A percentile compares a stretch with the other conserved stretches of the same genome.
These are phyloP conservation scores for Beta corolliflora DNA, from an alignment of 179 eudicot genomes.

Conservation along the genomic window DNA sequence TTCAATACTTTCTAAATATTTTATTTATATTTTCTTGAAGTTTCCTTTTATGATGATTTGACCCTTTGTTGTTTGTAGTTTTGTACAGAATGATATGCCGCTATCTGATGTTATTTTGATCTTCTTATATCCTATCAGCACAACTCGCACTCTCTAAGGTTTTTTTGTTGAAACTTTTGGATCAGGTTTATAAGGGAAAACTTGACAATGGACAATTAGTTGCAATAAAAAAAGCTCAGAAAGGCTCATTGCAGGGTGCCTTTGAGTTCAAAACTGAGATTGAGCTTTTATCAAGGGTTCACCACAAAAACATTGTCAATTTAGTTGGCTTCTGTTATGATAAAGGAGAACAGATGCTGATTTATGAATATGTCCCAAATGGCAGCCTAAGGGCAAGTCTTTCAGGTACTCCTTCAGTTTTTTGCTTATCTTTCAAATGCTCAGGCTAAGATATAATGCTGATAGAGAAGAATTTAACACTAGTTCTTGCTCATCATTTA, in stretches of 20 bases:
- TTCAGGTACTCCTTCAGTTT: slow-evolving; percentile 33
- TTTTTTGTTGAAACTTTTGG: neutral
- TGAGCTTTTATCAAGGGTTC: slow-evolving; percentile 40
- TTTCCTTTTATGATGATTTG: neutral
- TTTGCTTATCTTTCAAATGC: neutral
- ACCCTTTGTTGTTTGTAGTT: neutral
- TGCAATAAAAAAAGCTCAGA: slow-evolving; percentile 36
- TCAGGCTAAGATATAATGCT: neutral
- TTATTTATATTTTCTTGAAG: neutral
- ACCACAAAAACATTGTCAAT: slow-evolving; percentile 35
- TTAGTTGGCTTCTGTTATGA: slow-evolving; percentile 38
- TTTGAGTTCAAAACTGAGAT: slow-evolving; percentile 38
- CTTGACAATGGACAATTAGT: slow-evolving; percentile 31
- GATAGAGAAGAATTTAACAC: neutral
- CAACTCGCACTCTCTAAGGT: neutral
- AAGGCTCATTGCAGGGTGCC: slow-evolving; percentile 38
- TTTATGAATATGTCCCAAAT: slow-evolving; percentile 34
- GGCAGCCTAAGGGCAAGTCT: slow-evolving; percentile 34
- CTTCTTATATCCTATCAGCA: neutral
- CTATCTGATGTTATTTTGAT: neutral
- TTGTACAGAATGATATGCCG: neutral
- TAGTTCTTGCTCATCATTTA: neutral
- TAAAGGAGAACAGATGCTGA: slow-evolving; percentile 39
- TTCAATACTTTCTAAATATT: neutral
- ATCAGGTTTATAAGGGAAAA: slow-evolving; percentile 36